Evolutionary conservation across 345 rosid species (phyloP).

Genomic region (Citrus glauca): DNA sequence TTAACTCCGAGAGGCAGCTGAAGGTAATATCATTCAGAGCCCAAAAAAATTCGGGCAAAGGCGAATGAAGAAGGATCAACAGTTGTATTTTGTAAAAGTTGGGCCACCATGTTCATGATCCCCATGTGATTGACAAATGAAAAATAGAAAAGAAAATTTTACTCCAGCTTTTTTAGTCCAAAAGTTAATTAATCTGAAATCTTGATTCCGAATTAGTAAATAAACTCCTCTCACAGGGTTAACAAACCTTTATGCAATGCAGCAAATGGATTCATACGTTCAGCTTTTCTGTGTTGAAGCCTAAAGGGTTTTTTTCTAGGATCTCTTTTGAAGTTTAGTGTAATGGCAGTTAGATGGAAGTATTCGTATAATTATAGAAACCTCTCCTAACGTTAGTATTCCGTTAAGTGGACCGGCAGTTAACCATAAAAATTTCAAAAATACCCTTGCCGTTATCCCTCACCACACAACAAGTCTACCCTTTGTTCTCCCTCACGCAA

Average conservation of each 20-base stretch:
- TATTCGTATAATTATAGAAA: too few species aligned
- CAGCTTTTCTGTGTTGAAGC: background rate
- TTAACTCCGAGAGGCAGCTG: conserved; percentile 12
- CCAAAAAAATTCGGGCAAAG: background rate
- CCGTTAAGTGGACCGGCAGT: too few species aligned
- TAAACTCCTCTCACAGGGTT: background rate
- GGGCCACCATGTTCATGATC: background rate
- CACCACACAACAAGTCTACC: too few species aligned
- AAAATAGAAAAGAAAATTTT: background rate
- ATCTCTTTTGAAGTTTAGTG: too few species aligned
- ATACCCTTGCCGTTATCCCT: too few species aligned
- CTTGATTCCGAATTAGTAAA: background rate
- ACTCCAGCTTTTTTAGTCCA: background rate
- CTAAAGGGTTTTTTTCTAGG: too few species aligned
- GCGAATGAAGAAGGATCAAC: background rate
- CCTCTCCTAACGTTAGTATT: too few species aligned
- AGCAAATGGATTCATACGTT: background rate
- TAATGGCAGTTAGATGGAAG: too few species aligned
- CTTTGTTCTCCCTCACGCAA: too few species aligned
- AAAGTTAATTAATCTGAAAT: background rate
- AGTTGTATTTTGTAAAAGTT: background rate
- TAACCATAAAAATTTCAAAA: too few species aligned
- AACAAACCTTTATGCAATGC: background rate
- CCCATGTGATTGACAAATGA: background rate
- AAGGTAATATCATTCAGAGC: background rate